Percentiles rank a stretch among this genome's conserved stretches.
These are phyloP conservation scores for Pyrus communis DNA, from an alignment of 306 rosid genomes.

Conservation along the genomic window DNA sequence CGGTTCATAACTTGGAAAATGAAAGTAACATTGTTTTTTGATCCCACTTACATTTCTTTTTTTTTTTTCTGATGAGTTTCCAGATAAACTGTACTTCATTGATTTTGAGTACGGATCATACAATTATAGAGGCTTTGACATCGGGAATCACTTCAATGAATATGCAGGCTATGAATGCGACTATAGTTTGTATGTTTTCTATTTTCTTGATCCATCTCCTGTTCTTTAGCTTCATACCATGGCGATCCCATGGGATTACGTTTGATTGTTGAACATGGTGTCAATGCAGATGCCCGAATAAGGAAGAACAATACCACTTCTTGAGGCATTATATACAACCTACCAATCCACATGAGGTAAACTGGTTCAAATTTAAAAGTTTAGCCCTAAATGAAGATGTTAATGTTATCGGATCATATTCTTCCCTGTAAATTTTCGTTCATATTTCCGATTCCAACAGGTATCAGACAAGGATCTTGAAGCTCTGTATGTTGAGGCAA, in stretches of 20 bases:
- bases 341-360: constrained; percentile 64
- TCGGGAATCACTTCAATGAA: constrained; percentile 95
- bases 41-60: constrained; percentile 5
- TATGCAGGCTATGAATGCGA: constrained; percentile 89
- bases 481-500: constrained; percentile 65
- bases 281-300: constrained; percentile 62
- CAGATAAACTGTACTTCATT: constrained; percentile 78
- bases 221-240: neutral
- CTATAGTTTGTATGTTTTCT: constrained; percentile 52
- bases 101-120: constrained; percentile 97
- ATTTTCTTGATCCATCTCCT: neutral
- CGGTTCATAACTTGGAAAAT: constrained; percentile 5
- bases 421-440: neutral
- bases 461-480: constrained; percentile 62
- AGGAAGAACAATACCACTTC: constrained; percentile 72
- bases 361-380: neutral
- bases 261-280: constrained; percentile 14
- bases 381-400: neutral
- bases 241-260: neutral
- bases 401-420: neutral
- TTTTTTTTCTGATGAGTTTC: constrained; percentile 22
- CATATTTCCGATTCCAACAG: constrained; percentile 20
- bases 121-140: constrained; percentile 89
- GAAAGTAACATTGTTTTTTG: constrained; percentile 3
- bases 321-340: constrained; percentile 82